Conservation (phyloP, 2,329 filamentous ascomycete genomes). For the Stenocarpella maydis region DNA sequence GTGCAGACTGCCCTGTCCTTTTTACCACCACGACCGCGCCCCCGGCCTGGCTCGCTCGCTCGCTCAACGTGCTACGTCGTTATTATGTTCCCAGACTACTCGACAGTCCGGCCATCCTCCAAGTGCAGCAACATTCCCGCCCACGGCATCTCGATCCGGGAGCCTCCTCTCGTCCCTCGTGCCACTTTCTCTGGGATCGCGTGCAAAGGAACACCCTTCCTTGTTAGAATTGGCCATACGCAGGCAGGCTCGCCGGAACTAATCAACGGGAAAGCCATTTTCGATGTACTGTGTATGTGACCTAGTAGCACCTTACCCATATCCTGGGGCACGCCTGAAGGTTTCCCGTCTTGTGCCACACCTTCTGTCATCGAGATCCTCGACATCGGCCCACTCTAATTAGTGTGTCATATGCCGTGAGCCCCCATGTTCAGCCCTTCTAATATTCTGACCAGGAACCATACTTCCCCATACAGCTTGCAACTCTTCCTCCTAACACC, state of each 20-base stretch:
- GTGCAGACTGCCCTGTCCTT: conserved; percentile 26
- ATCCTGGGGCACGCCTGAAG: conserved; percentile 29
- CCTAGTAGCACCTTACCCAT: conserved; percentile 24
- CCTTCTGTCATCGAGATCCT: conserved; percentile 34
- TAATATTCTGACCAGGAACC: conserved; percentile 21
- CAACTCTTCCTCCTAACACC: conserved; percentile 15
- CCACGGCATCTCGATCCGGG: conserved; percentile 11
- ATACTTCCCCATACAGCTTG: conserved; percentile 15
- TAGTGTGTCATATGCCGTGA: conserved; percentile 29
- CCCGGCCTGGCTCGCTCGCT: conserved; percentile 7
- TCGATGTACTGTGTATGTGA: conserved; percentile 25
- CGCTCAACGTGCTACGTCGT: conserved; percentile 22
- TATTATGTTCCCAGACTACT: conserved; percentile 23
- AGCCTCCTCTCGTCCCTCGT: conserved; percentile 5
- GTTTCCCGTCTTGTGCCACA: conserved; percentile 33
- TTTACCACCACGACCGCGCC: conserved; percentile 14
- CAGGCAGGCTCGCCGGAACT: not conserved
- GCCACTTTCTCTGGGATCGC: not conserved
- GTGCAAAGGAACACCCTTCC: not conserved
- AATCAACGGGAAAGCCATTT: conserved; percentile 27
- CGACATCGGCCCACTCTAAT: conserved; percentile 30
- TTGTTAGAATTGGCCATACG: not conserved
- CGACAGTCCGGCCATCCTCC: conserved; percentile 1
- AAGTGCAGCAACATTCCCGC: conserved; percentile 4
- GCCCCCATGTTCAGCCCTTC: conserved; percentile 27